Evolutionary conservation across 306 rosid species (phyloP), one percentile per base, ranked within the genome.

Genomic region (Arachis hypogaea): DNA sequence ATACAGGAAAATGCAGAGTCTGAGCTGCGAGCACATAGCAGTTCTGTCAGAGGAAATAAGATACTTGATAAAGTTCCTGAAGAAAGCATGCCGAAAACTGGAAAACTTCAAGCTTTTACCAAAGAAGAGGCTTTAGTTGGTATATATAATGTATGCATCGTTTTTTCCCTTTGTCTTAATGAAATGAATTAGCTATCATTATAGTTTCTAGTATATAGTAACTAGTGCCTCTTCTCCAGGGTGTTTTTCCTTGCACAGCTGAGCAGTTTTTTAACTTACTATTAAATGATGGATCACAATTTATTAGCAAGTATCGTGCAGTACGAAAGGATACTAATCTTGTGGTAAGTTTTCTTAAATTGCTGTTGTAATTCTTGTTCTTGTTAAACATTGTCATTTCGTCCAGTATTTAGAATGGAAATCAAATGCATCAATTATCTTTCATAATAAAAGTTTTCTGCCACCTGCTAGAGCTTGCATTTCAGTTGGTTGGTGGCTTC

Each of bases 1-100:
- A 59, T 74, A 45, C 78, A 94, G 99, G 99, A 92, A 88, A 86
- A 71, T 60, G 94, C 96, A 44, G 95, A 89, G 66, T 94, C 99
- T 58, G 99, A 93, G 71, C 66, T 91, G 72, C 98, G 98, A 70
- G 98, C 98, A 44, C 97, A 91, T 77, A 94, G 98, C 82, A 94
- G 97, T 85, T 94, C 98, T 69, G 87, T 87, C 49, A 84, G 83
- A 84, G 82, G 87, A 74, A 78, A 58, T 76, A 82, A 72, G 72
- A 77, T 82, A 66, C 71, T 64, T 71, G 85, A 77, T 47, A 80
- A 82, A 76, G 88, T 80, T 75, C 86, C 87, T 44, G 82, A 85
- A 85, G 88, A 85, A 78, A 76, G 66, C 66, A 62, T 84, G 66
- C 81, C 85, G 18, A 85, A 81, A 78, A 69, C 84, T 46, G 91